phyloP scores from a whole-genome alignment of 208 protist genomes.

The Crithidia fasciculata region DNA sequence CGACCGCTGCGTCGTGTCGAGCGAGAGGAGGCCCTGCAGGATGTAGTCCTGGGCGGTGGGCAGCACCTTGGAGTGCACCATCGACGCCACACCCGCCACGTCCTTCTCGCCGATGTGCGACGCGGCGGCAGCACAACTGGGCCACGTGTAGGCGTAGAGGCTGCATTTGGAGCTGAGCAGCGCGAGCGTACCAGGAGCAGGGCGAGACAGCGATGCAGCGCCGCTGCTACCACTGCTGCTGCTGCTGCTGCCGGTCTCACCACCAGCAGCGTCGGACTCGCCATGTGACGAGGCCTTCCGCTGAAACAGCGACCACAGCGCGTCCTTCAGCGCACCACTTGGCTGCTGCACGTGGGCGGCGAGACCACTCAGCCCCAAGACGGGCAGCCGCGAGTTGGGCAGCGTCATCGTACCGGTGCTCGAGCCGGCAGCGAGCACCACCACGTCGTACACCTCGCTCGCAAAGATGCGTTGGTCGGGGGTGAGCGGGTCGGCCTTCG shows the following conservation, averaged over 20 bases:
- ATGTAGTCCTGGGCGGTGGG: conserved; percentile 25
- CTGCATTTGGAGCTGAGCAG: conserved; percentile 39
- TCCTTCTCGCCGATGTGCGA: neutral
- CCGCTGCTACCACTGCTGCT: neutral
- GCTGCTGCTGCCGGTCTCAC: too few relatives aligned
- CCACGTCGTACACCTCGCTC: conserved; percentile 68
- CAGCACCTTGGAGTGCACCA: conserved; percentile 17
- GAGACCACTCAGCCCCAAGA: conserved; percentile 67
- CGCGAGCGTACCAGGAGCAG: conserved; percentile 21
- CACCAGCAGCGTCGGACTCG: neutral
- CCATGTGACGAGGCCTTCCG: neutral
- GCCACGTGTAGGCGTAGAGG: conserved; percentile 45
- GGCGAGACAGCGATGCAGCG: neutral
- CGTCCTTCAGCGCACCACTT: conserved; percentile 26
- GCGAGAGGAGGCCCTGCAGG: conserved; percentile 62
- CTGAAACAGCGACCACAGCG: conserved; percentile 37
- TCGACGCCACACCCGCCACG: conserved; percentile 5
- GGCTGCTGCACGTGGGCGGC: conserved; percentile 37
- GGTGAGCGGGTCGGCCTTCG: conserved; percentile 29
- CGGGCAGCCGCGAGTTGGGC: conserved; percentile 62
- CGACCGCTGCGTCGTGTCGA: conserved; percentile 46
- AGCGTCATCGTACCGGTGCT: conserved; percentile 63
- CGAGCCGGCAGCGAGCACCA: conserved; percentile 76
- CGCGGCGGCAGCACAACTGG: neutral
- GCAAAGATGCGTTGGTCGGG: conserved; percentile 34